Evolutionary conservation across 75 land plant species (phyloP).

Genomic region (Adiantum capillusveneris): DNA sequence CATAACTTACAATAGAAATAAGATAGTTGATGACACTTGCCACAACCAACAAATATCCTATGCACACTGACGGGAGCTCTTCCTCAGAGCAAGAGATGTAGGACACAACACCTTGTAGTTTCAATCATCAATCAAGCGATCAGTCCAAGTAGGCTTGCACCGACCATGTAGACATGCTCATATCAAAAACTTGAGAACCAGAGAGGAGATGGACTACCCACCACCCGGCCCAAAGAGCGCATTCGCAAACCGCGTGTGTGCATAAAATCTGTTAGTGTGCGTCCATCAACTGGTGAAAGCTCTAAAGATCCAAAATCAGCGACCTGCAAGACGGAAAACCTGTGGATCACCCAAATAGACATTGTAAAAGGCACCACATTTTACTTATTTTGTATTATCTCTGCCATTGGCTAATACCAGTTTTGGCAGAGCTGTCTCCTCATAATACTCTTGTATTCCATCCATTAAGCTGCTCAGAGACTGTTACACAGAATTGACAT

Average conservation of each 20-base stretch:
- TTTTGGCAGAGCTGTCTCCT: conserved; percentile 86
- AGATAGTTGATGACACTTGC: no score
- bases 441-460: conserved; percentile 74
- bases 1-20: no score
- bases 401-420: conserved; percentile 42
- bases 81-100: no score
- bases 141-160: no score
- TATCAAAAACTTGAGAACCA: no score
- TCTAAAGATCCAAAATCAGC: conserved; percentile 97
- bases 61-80: no score
- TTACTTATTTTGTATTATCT: no score
- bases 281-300: conserved; percentile 97
- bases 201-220: conserved; percentile 21
- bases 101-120: no score
- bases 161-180: no score
- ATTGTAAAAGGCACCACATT: no score
- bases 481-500: conserved; percentile 22
- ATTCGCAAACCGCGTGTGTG: conserved; percentile 91
- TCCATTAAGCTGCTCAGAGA: conserved; percentile 70
- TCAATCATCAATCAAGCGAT: no score
- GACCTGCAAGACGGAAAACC: conserved; percentile 38
- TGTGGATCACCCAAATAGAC: neutral
- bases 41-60: no score
- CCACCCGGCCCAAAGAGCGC: conserved; percentile 94
- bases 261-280: conserved; percentile 97